These are phyloP conservation scores for Poa annua DNA, from an alignment of 176 grass and related monocot genomes.

Conservation along the genomic window DNA sequence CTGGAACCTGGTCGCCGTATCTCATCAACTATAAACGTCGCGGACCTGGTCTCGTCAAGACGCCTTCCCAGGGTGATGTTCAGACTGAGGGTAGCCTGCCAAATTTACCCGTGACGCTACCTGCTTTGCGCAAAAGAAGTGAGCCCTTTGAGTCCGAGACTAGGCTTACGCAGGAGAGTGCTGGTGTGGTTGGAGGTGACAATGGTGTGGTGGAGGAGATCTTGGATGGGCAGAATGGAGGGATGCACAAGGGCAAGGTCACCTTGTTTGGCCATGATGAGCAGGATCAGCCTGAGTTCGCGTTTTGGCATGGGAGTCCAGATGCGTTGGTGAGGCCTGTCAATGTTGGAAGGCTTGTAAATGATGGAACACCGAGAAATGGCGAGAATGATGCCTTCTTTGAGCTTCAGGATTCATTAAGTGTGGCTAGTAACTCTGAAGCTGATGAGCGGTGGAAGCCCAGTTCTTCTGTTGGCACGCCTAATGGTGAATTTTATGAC, in stretches of 20 bases:
- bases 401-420: conserved; percentile 67
- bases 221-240: conserved; percentile 20
- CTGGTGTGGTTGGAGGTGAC: conserved; percentile 17
- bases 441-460: conserved; percentile 63
- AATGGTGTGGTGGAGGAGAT: background rate
- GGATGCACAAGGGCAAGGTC: conserved; percentile 38
- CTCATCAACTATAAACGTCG: conserved; percentile 89
- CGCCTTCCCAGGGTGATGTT: conserved; percentile 43
- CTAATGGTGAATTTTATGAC: conserved; percentile 77
- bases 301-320: conserved; percentile 38
- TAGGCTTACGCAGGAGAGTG: background rate
- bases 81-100: conserved; percentile 16
- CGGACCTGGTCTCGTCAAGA: conserved; percentile 63
- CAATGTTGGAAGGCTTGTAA: conserved; percentile 37
- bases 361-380: conserved; percentile 39
- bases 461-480: conserved; percentile 34
- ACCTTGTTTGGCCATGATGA: conserved; percentile 24
- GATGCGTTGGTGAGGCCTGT: conserved; percentile 39
- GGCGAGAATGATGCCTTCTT: conserved; percentile 60
- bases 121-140: conserved; percentile 28
- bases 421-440: conserved; percentile 60
- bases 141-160: conserved; percentile 42
- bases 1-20: conserved; percentile 73
- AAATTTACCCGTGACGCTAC: conserved; percentile 3
- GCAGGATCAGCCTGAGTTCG: conserved; percentile 42